phyloP scores from a whole-genome alignment of 1,284 basidiomycete genomes.

The Bondarzewia mesenterica region DNA sequence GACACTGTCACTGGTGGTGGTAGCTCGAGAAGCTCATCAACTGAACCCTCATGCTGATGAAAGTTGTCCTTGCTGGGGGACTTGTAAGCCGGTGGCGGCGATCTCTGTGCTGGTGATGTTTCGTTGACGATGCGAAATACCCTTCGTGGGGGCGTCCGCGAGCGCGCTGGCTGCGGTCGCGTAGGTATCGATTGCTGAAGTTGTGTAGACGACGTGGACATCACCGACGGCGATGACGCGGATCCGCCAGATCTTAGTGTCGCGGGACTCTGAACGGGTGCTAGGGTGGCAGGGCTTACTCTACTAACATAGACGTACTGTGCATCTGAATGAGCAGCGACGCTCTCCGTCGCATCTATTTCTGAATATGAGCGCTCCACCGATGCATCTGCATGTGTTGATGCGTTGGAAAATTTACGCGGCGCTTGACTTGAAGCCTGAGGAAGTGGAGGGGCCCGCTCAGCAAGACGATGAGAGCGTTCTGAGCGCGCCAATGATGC shows the following conservation, averaged over 20 bases:
- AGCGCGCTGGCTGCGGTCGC: not conserved
- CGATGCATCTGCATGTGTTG: constrained; percentile 1
- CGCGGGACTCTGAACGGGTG: constrained; percentile 1
- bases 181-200: not conserved
- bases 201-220: not conserved
- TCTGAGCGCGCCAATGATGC: constrained; percentile 14
- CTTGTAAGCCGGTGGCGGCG: constrained; percentile 38
- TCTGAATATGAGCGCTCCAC: constrained; percentile 1
- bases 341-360: constrained; percentile 1
- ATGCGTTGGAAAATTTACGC: constrained; percentile 1
- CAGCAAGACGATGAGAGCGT: constrained; percentile 7
- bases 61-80: constrained; percentile 4
- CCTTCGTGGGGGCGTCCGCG: constrained; percentile 10
- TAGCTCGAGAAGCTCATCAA: not conserved
- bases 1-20: not conserved
- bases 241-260: not conserved
- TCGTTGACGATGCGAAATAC: constrained; percentile 27
- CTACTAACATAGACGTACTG: constrained; percentile 12
- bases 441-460: constrained; percentile 5
- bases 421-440: not conserved
- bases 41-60: not conserved
- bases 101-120: constrained; percentile 18
- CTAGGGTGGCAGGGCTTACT: not conserved
- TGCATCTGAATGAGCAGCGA: constrained; percentile 7
- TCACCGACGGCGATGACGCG: not conserved